phyloP scores from a whole-genome alignment of 129 eudicot species.

The Cynara cardunculus region DNA sequence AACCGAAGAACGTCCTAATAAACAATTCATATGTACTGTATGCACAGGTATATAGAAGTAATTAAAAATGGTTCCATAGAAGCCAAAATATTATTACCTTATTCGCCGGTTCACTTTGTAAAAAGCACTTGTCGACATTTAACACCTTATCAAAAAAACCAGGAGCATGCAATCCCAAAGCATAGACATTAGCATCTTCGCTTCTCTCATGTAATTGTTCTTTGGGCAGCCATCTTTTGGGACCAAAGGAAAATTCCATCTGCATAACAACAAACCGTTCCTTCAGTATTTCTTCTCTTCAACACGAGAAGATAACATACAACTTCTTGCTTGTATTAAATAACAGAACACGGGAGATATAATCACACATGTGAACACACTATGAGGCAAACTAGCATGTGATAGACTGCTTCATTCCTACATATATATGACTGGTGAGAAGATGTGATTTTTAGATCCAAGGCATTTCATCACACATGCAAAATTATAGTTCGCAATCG shows the following conservation, averaged over 20 bases:
- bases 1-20: neutral
- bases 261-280: slow-evolving; percentile 27
- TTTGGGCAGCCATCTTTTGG: slow-evolving; percentile 69
- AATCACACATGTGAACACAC: neutral
- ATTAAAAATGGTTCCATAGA: neutral
- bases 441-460: too few species aligned
- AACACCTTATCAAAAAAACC: slow-evolving; percentile 93
- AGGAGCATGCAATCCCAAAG: slow-evolving; percentile 97
- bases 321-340: neutral
- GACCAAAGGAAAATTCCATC: slow-evolving; percentile 97
- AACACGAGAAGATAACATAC: neutral
- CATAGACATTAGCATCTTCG: slow-evolving; percentile 40
- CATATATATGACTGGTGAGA: too few species aligned
- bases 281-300: neutral
- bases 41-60: neutral
- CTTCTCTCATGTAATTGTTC: slow-evolving; percentile 48
- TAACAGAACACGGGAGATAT: neutral
- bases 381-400: too few species aligned
- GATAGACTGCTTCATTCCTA: too few species aligned
- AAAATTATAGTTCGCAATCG: too few species aligned
- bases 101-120: slow-evolving; percentile 93
- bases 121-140: slow-evolving; percentile 71
- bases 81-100: slow-evolving; percentile 42
- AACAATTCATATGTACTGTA: neutral
- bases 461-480: too few species aligned